Base-by-base conservation (phyloP, 2,329 filamentous ascomycete species). In the Microascus cirrosus region DNA sequence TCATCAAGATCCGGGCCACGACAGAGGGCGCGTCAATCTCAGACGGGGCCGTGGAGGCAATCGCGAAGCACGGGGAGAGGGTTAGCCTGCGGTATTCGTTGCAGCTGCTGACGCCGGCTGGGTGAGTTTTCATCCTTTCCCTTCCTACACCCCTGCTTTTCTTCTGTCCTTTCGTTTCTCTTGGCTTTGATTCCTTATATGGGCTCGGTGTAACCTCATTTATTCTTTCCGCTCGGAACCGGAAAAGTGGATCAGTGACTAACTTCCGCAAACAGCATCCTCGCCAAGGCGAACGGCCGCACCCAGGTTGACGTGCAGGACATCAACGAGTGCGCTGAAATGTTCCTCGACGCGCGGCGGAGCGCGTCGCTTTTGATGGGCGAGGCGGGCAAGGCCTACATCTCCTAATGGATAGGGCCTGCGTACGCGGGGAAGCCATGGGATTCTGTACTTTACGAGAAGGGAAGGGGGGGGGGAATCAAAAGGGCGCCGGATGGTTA, bases 31-130 rank as follows among this genome's bases (percentile, higher is more conserved):
- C 96, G 52, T 79, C 82, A 61, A 84, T 97, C 63, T 85, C 84
- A 48, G 90, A 95, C 55, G 83, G 85, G 22, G 94, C 94, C 28
- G 80, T 97, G 60, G 87, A 94, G 65, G 94, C 90, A 75, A 84
- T 99, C 65, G 83, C 90, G 50, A 83, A 89, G 67, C 86, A 95
- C 65, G 94, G 94, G 63, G 90, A 90, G 66, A 87, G 86, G 65
- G 91, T 96, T 68, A 95, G 89, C 70, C 73, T 99, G 73, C 80
- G 94, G 64, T 99, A 99, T 75, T 93, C 92, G 64, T 77, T 99
- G 69, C 94, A 97, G 74, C 75, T 99, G 64, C 78, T 99, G 65
- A 89, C 91, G 28, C 92, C 92, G 1, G 87, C 91, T 56, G 93
- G 81, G 81, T 84, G 73, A 68, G 77, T 70, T 59, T 58, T 28